phyloP scores from a whole-genome alignment of 1,284 basidiomycete species.

The Trichosporon asahii region DNA sequence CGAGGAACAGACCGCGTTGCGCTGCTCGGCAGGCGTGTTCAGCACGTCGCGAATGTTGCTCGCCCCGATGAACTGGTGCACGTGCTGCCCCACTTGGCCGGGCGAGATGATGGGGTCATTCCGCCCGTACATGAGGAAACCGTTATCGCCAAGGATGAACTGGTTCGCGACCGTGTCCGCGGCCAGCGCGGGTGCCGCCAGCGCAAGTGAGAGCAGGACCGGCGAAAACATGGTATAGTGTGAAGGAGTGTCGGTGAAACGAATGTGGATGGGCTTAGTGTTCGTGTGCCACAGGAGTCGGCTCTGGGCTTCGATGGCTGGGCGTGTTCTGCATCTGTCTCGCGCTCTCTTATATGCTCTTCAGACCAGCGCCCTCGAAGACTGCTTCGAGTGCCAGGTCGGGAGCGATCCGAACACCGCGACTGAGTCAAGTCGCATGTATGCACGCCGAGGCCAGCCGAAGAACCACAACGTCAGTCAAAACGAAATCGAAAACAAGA shows the following conservation, averaged over 20 bases:
- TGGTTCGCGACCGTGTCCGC: background rate
- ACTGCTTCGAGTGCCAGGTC: background rate
- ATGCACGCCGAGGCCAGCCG: background rate
- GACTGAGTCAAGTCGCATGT: background rate
- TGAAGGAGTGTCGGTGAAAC: background rate
- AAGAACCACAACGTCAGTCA: background rate
- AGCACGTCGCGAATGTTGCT: slow-evolving; percentile 33
- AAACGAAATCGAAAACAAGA: background rate
- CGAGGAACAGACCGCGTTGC: slow-evolving; percentile 35
- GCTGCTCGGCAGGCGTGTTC: slow-evolving; percentile 30
- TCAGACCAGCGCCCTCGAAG: background rate
- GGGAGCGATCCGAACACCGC: background rate
- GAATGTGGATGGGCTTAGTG: slow-evolving; percentile 1
- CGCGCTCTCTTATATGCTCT: background rate
- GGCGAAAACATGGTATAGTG: background rate
- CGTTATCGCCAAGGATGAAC: background rate
- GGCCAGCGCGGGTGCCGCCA: background rate
- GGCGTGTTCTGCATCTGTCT: background rate
- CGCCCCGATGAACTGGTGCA: slow-evolving; percentile 50
- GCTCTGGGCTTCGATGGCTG: background rate
- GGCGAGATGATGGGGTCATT: slow-evolving; percentile 51
- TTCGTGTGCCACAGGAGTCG: background rate
- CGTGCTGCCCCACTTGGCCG: slow-evolving; percentile 42
- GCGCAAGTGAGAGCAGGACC: background rate
- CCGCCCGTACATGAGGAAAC: slow-evolving; percentile 18